phyloP scores from a whole-genome alignment of 2,329 filamentous ascomycete species.

The Microcyclosporella mali region DNA sequence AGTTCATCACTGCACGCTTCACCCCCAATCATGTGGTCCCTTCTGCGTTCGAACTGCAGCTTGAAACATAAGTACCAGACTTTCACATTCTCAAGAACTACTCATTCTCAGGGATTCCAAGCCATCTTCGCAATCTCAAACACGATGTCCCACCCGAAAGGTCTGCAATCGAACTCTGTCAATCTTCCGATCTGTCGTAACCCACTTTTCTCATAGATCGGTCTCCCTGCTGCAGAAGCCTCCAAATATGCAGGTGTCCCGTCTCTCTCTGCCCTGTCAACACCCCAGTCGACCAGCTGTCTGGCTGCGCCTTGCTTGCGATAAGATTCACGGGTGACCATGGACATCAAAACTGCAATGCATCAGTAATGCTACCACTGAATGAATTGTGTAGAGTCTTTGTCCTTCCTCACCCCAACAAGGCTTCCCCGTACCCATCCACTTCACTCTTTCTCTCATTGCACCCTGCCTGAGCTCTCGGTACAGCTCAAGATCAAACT shows the following conservation, averaged over 20 bases:
- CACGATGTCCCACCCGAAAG: not conserved
- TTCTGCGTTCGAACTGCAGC: not conserved
- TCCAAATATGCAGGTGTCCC: not conserved
- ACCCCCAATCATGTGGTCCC: not conserved
- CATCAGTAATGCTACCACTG: not conserved
- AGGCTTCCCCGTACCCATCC: not conserved
- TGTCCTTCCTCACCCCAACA: not conserved
- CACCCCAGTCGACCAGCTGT: not conserved
- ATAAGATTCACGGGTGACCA: not conserved
- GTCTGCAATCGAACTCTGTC: not conserved
- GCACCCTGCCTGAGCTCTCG: not conserved
- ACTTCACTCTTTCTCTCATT: not conserved
- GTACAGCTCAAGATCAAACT: not conserved
- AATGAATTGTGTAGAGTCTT: not conserved
- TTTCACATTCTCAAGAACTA: too few relatives aligned
- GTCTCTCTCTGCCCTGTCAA: not conserved
- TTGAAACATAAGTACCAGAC: not conserved
- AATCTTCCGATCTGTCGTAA: not conserved
- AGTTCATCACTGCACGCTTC: conserved; percentile 22
- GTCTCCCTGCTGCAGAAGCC: not conserved
- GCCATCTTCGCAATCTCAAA: not conserved
- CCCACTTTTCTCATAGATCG: not conserved
- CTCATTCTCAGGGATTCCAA: not conserved
- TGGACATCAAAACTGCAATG: not conserved
- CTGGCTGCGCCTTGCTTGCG: not conserved